Evolutionary conservation across 441 rosid species (phyloP).

Genomic region (Pelargonium australe): DNA sequence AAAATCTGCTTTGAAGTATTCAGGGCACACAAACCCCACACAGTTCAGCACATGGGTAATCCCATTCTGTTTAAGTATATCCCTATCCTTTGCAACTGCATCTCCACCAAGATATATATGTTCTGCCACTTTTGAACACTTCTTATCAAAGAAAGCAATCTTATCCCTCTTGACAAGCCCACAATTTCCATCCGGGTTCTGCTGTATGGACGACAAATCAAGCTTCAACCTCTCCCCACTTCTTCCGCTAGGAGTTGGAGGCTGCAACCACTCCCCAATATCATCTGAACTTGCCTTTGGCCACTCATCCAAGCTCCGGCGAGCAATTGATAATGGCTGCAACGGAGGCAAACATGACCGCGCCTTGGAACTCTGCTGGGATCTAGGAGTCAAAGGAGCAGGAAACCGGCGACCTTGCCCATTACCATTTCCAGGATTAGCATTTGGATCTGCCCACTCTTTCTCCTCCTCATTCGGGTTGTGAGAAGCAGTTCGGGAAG

Average conservation of each 20-base stretch:
- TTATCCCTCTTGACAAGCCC: slow-evolving; percentile 77
- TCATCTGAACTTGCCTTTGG: slow-evolving; percentile 94
- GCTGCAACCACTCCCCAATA: slow-evolving; percentile 92
- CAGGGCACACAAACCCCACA: slow-evolving; percentile 95
- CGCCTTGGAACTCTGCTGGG: slow-evolving; percentile 74
- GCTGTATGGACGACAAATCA: slow-evolving; percentile 75
- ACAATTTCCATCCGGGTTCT: slow-evolving; percentile 52
- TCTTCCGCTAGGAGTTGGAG: slow-evolving; percentile 77
- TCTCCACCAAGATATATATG: slow-evolving; percentile 95
- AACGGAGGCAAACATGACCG: slow-evolving; percentile 87
- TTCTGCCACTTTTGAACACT: slow-evolving; percentile 89
- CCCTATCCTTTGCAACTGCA: slow-evolving; percentile 83
- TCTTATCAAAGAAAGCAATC: slow-evolving; percentile 88
- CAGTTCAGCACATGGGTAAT: slow-evolving; percentile 89
- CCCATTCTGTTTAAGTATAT: slow-evolving; percentile 65
- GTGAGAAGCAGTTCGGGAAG: slow-evolving; percentile 71
- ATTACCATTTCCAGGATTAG: slow-evolving; percentile 27
- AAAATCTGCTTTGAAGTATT: slow-evolving; percentile 81
- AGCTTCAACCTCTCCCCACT: slow-evolving; percentile 83
- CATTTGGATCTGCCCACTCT: slow-evolving; percentile 42
- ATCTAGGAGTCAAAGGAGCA: slow-evolving; percentile 73
- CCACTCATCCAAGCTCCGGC: slow-evolving; percentile 95
- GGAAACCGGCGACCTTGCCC: slow-evolving; percentile 55
- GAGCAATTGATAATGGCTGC: slow-evolving; percentile 83
- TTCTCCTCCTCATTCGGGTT: slow-evolving; percentile 48